These are phyloP conservation scores for Jatropha multifida DNA, from an alignment of 441 rosid species.

Conservation along the genomic window DNA sequence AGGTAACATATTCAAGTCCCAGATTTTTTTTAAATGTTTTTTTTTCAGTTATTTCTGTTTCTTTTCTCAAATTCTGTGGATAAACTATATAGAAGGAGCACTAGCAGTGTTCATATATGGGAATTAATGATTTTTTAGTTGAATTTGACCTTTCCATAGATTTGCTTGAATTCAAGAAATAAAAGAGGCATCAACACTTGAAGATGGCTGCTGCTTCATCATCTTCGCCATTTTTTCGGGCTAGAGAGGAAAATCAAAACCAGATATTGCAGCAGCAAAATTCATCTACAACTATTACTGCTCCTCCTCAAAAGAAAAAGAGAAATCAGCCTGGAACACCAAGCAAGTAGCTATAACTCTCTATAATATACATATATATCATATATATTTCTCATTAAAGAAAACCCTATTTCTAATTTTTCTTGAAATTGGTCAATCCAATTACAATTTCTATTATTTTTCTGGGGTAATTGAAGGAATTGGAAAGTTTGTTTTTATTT, in stretches of 20 bases:
- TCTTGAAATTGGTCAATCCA: not conserved
- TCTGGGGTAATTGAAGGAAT: not conserved
- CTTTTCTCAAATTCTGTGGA: not conserved
- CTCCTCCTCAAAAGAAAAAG: constrained; percentile 59
- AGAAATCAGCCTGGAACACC: constrained; percentile 90
- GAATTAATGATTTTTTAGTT: not conserved
- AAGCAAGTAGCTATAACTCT: constrained; percentile 51
- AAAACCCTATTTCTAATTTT: constrained; percentile 12
- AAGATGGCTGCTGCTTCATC: constrained; percentile 77
- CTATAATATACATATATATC: not conserved
- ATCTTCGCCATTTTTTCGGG: constrained; percentile 50
- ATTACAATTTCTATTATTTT: not conserved
- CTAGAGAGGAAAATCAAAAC: constrained; percentile 54
- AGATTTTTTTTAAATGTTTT: too few relatives aligned
- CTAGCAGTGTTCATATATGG: not conserved
- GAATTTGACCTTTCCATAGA: constrained; percentile 12
- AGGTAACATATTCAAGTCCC: constrained; percentile 14
- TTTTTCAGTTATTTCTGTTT: not conserved
- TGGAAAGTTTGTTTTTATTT: not conserved
- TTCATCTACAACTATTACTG: constrained; percentile 39
- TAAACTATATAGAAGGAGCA: not conserved
- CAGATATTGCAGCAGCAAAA: constrained; percentile 49
- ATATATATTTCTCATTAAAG: not conserved
- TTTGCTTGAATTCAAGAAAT: constrained; percentile 11
- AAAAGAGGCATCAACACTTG: not conserved